Percentiles rank a stretch among this genome's conserved stretches.
phyloP scores from a whole-genome alignment of 371 early-diverging fungal genomes.

The Mortierella sp. region DNA sequence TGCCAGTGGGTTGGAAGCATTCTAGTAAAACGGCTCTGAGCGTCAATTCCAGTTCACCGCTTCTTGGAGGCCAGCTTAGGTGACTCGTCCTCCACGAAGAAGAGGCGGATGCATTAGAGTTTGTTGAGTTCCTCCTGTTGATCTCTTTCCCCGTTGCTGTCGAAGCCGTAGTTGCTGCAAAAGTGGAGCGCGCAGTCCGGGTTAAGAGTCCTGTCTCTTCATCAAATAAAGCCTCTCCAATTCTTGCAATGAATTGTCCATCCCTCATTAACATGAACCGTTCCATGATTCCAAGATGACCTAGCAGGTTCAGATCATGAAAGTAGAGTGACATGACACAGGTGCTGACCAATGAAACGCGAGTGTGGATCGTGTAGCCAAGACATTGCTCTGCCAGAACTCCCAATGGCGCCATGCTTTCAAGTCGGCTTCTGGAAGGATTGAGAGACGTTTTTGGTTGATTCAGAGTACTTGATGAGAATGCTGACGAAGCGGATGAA shows the following conservation, averaged over 20 bases:
- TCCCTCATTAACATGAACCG: slow-evolving; percentile 61
- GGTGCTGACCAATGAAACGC: slow-evolving; percentile 62
- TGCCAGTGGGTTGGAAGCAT: slow-evolving; percentile 25
- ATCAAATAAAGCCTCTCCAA: slow-evolving; percentile 55
- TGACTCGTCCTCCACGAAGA: not conserved
- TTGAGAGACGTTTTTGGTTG: not conserved
- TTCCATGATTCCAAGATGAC: slow-evolving; percentile 57
- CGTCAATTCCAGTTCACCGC: slow-evolving; percentile 58
- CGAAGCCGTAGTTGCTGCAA: not conserved
- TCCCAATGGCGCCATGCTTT: slow-evolving; percentile 57
- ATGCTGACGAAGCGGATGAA: slow-evolving; percentile 6
- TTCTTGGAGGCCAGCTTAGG: slow-evolving; percentile 61
- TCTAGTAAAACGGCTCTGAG: slow-evolving; percentile 61
- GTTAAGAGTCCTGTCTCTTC: slow-evolving; percentile 32
- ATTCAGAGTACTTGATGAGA: not conserved
- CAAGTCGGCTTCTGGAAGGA: slow-evolving; percentile 3
- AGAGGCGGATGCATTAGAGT: not conserved
- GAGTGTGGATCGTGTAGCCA: slow-evolving; percentile 52
- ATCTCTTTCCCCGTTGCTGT: not conserved
- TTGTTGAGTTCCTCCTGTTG: slow-evolving; percentile 2
- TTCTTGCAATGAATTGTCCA: slow-evolving; percentile 55
- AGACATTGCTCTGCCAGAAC: slow-evolving; percentile 56
- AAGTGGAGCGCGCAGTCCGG: slow-evolving; percentile 10
- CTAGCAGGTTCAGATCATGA: slow-evolving; percentile 60
- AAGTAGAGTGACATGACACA: slow-evolving; percentile 64